These are phyloP conservation scores for Copromyces sp. DNA, from an alignment of 495 filamentous ascomycete genomes.

Conservation along the genomic window DNA sequence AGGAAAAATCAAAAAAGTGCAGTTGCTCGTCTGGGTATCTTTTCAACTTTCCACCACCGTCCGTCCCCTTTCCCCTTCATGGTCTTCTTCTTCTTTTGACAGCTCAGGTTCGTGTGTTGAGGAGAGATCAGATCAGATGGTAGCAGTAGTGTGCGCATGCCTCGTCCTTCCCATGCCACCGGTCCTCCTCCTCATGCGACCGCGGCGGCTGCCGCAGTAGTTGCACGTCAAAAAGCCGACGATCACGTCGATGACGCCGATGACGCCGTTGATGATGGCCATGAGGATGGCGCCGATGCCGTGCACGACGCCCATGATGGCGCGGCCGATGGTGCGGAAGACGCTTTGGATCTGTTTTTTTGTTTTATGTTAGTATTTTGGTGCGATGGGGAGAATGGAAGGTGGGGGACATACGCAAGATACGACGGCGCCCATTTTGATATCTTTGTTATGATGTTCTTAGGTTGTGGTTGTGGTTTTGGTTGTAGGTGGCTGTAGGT, in stretches of 20 bases:
- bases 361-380: conserved; percentile 7
- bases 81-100: not conserved
- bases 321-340: conserved; percentile 74
- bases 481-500: conserved; percentile 8
- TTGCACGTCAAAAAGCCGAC: conserved; percentile 84
- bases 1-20: not conserved
- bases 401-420: conserved; percentile 68
- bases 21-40: not conserved
- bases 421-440: conserved; percentile 87
- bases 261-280: conserved; percentile 62
- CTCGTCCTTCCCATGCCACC: conserved; percentile 18
- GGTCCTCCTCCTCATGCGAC: conserved; percentile 10
- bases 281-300: conserved; percentile 71
- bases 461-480: conserved; percentile 18
- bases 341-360: conserved; percentile 57
- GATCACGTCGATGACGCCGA: conserved; percentile 71
- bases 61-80: too few species aligned
- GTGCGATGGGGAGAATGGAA: not conserved
- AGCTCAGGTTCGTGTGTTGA: too few species aligned
- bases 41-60: not conserved
- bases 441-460: not conserved
- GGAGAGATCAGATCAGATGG: conserved; percentile 12
- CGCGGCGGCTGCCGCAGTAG: conserved; percentile 26
- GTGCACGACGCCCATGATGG: conserved; percentile 72
- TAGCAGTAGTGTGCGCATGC: conserved; percentile 13